Evolutionary conservation across 2,329 filamentous ascomycete species (phyloP).

Genomic region (Trichoderma afroharzianum): DNA sequence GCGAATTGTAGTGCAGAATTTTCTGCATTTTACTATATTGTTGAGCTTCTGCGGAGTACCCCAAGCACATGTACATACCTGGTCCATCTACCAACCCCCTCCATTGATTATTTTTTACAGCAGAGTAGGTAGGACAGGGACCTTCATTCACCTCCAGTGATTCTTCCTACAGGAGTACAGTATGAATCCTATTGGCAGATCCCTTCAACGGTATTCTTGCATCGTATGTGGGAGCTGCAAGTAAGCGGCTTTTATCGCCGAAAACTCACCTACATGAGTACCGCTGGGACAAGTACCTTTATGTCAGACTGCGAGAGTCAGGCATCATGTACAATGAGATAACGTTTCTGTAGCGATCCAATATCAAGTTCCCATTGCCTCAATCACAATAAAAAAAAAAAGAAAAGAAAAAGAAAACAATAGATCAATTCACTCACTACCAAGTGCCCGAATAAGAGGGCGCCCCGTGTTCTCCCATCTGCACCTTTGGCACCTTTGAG

Average conservation of each 20-base stretch:
- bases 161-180: background rate
- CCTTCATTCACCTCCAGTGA: background rate
- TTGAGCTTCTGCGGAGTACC: background rate
- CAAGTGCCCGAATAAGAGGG: background rate
- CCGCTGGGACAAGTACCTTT: background rate
- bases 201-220: background rate
- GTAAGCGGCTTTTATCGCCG: background rate
- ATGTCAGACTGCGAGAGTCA: background rate
- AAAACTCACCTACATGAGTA: background rate
- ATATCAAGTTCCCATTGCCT: background rate
- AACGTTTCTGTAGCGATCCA: background rate
- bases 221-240: background rate
- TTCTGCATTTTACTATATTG: background rate
- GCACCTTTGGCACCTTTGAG: background rate
- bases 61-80: background rate
- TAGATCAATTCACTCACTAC: background rate
- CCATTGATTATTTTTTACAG: background rate
- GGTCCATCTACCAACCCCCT: background rate
- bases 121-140: background rate
- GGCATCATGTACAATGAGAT: background rate
- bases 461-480: background rate
- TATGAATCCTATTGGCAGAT: background rate
- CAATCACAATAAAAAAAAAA: background rate
- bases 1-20: conserved; percentile 3
- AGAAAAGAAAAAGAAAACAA: background rate